These are phyloP conservation scores for Trypanosoma theileri DNA, from an alignment of 208 protist species.

Conservation along the genomic window DNA sequence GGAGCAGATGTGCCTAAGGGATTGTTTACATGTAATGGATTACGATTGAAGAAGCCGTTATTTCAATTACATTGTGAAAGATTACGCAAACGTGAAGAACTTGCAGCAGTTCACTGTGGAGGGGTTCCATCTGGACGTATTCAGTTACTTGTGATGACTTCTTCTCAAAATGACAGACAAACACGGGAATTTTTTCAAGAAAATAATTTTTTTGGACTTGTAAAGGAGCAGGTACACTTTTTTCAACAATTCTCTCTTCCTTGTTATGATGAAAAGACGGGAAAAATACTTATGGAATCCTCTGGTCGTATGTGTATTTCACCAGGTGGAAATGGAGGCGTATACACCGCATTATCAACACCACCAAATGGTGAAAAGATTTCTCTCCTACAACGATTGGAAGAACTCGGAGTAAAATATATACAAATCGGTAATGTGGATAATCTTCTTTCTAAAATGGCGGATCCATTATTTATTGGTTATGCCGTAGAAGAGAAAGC, in stretches of 20 bases:
- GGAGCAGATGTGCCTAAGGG: slow-evolving; percentile 96
- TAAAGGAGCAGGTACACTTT: slow-evolving; percentile 89
- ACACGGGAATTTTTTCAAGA: slow-evolving; percentile 93
- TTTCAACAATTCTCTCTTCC: slow-evolving; percentile 94
- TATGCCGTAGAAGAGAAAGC: slow-evolving; percentile 50
- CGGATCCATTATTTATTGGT: slow-evolving; percentile 95
- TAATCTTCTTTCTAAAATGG: slow-evolving; percentile 95
- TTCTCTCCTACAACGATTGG: slow-evolving; percentile 81
- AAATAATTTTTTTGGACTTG: slow-evolving; percentile 95
- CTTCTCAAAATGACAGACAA: slow-evolving; percentile 86
- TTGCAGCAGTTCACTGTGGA: slow-evolving; percentile 41
- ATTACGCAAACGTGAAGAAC: slow-evolving; percentile 78
- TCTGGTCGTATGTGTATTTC: slow-evolving; percentile 64
- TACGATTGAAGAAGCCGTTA: slow-evolving; percentile 93
- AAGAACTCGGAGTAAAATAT: slow-evolving; percentile 82
- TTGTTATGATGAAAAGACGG: slow-evolving; percentile 86
- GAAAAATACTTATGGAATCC: slow-evolving; percentile 93
- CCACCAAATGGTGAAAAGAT: slow-evolving; percentile 6
- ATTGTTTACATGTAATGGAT: slow-evolving; percentile 61
- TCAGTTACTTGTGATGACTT: slow-evolving; percentile 96
- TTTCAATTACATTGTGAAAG: slow-evolving; percentile 97
- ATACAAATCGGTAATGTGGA: slow-evolving; percentile 97
- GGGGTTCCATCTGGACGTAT: slow-evolving; percentile 25
- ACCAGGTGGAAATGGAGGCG: slow-evolving; percentile 97
- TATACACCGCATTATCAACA: slow-evolving; percentile 63